These are phyloP conservation scores for Lentinula lateritia DNA, from an alignment of 768 basidiomycete species.

Conservation along the genomic window DNA sequence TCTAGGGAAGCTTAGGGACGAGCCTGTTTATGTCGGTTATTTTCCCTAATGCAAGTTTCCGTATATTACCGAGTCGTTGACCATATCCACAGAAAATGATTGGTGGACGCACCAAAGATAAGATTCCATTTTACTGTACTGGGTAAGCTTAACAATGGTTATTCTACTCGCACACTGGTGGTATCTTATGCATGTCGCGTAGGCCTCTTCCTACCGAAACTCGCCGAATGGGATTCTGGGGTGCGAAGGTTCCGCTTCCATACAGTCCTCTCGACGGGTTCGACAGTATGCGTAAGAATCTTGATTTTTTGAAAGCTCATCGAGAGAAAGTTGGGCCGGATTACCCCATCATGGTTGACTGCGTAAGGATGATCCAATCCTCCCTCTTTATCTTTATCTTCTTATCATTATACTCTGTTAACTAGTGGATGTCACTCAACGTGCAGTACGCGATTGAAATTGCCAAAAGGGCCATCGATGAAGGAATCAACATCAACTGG, in stretches of 20 bases:
- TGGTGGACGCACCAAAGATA: constrained; percentile 23
- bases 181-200: too few relatives aligned
- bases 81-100: constrained; percentile 17
- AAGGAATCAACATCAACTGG: constrained; percentile 24
- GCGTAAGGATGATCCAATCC: neutral
- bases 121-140: constrained; percentile 22
- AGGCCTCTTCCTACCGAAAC: constrained; percentile 16
- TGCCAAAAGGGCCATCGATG: constrained; percentile 18
- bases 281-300: constrained; percentile 21
- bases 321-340: constrained; percentile 23
- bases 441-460: constrained; percentile 26
- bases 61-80: neutral
- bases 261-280: constrained; percentile 23
- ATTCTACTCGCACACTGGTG: neutral
- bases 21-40: constrained; percentile 19
- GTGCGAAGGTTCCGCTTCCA: constrained; percentile 24
- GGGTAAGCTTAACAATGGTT: constrained; percentile 12
- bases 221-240: constrained; percentile 22
- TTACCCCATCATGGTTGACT: constrained; percentile 22
- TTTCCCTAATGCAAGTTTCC: neutral
- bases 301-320: constrained; percentile 22
- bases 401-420: neutral
- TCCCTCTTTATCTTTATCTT: neutral
- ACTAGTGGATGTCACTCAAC: constrained; percentile 21
- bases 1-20: constrained; percentile 22